Percentiles rank a stretch among this genome's conserved stretches.
These are phyloP conservation scores for Leccinum arenicola DNA, from an alignment of 768 basidiomycete species.

Conservation along the genomic window DNA sequence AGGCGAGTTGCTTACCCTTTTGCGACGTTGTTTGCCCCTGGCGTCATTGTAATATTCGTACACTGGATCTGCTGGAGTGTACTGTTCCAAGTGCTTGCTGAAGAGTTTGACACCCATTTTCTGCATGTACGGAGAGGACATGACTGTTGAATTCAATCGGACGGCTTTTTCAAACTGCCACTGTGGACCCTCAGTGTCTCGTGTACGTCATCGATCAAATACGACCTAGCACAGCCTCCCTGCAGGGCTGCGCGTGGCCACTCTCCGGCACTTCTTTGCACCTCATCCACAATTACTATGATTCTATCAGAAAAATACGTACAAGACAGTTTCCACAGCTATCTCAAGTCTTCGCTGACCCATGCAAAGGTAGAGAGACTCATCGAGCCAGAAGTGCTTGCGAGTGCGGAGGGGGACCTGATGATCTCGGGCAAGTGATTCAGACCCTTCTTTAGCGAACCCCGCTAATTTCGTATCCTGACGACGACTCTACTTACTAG, in stretches of 20 bases:
- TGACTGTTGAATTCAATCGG: conserved; percentile 1
- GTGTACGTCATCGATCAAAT: conserved; percentile 13
- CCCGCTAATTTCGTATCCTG: background rate
- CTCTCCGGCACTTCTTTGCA: background rate
- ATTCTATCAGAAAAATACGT: conserved; percentile 60
- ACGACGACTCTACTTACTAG: conserved; percentile 30
- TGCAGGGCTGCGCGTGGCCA: background rate
- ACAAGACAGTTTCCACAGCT: conserved; percentile 80
- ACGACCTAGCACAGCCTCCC: background rate
- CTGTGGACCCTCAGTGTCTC: background rate
- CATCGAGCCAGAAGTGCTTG: conserved; percentile 68
- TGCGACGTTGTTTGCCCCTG: conserved; percentile 30
- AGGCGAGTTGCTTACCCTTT: conserved; percentile 30
- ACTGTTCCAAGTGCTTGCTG: conserved; percentile 59
- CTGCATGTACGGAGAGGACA: conserved; percentile 28
- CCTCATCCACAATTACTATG: conserved; percentile 11
- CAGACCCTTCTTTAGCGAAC: background rate
- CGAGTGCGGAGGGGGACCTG: conserved; percentile 76
- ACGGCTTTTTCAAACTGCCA: background rate
- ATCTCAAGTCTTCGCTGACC: conserved; percentile 73
- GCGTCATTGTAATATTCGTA: conserved; percentile 47
- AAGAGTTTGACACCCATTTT: conserved; percentile 62
- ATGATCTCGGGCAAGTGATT: conserved; percentile 72
- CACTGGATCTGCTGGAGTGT: conserved; percentile 69
- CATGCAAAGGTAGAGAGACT: conserved; percentile 76